Conservation (phyloP, 164 flowering plant genomes). For the Stephania japonica region DNA sequence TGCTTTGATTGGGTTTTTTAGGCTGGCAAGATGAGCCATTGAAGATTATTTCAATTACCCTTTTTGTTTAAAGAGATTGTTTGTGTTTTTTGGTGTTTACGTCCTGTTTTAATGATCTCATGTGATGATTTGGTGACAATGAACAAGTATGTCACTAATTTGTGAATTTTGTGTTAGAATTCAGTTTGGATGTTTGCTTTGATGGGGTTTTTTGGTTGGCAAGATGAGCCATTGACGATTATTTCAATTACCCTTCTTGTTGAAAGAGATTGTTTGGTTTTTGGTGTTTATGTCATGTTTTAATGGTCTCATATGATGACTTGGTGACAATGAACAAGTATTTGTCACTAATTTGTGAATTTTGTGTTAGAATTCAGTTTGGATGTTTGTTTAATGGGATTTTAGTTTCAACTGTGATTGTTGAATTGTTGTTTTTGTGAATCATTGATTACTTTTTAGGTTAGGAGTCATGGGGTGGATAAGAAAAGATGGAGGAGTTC, state of each 20-base stretch:
- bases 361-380: neutral
- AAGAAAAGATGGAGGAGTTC: slow-evolving; percentile 63
- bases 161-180: too few relatives aligned
- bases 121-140: too few relatives aligned
- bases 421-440: neutral
- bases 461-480: slow-evolving; percentile 31
- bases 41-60: slow-evolving; percentile 5
- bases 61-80: slow-evolving; percentile 1
- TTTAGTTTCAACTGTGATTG: neutral
- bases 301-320: neutral
- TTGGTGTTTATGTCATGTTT: neutral
- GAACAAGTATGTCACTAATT: too few relatives aligned
- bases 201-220: too few relatives aligned
- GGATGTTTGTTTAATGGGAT: neutral
- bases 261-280: too few relatives aligned
- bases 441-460: slow-evolving; percentile 23
- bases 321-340: too few relatives aligned
- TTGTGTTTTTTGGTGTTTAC: neutral
- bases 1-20: slow-evolving; percentile 11
- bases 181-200: too few relatives aligned
- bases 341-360: too few relatives aligned
- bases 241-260: too few relatives aligned
- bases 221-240: too few relatives aligned
- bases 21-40: slow-evolving; percentile 27
- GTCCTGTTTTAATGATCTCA: too few relatives aligned